Percentiles rank a stretch among this genome's conserved stretches.
Evolutionary conservation across 352 stramenopile genomes (phyloP).

Genomic region (Phytophthora sp.): DNA sequence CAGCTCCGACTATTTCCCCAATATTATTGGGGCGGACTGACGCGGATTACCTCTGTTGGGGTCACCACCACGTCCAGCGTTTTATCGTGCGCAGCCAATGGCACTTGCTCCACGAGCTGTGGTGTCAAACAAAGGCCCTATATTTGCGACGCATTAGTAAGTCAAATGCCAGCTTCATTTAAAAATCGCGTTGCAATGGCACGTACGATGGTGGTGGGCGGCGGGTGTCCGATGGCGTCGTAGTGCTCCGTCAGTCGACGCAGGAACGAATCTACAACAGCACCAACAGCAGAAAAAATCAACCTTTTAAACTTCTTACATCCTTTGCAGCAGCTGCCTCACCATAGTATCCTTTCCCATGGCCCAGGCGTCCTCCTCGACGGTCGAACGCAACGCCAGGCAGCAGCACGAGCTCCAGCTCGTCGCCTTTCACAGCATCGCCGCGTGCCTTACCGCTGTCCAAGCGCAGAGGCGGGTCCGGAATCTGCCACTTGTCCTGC

Average conservation of each 20-base stretch:
- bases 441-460: conserved; percentile 35
- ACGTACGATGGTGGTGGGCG: conserved; percentile 69
- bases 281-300: conserved; percentile 16
- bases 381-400: conserved; percentile 86
- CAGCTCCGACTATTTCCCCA: too few species aligned
- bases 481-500: conserved; percentile 91
- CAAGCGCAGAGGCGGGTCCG: conserved; percentile 61
- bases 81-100: conserved; percentile 61
- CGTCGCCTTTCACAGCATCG: conserved; percentile 50
- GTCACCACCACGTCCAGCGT: conserved; percentile 76
- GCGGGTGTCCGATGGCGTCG: conserved; percentile 36
- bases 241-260: conserved; percentile 63
- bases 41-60: conserved; percentile 56
- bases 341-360: conserved; percentile 92
- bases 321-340: conserved; percentile 1
- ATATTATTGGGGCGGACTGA: conserved; percentile 21
- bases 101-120: too few species aligned
- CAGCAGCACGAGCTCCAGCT: conserved; percentile 84
- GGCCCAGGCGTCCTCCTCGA: conserved; percentile 75
- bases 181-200: conserved; percentile 4
- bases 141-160: conserved; percentile 1
- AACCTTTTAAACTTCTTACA: neutral
- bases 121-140: too few species aligned
- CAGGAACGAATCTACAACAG: conserved; percentile 72
- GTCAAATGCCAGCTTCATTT: neutral